Base-by-base conservation (phyloP, 352 stramenopile genomes). In the Phytopythium litorale region DNA sequence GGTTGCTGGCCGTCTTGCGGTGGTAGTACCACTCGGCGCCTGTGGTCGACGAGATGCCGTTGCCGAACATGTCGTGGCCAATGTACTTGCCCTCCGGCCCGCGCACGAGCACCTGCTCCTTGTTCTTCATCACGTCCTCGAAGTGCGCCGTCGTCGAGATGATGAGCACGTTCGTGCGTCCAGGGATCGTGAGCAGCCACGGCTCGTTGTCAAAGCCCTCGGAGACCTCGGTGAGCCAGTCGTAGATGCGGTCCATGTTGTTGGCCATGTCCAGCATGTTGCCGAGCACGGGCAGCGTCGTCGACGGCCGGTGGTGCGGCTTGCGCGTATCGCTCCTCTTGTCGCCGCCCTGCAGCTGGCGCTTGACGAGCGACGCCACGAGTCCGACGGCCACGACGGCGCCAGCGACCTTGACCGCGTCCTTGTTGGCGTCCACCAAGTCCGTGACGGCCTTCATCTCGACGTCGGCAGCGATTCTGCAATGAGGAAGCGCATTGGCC, bases 11-110 rank as follows among this genome's bases (percentile, higher is more conserved):
- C 21, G 65, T 65, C 58, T 68, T 76, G 53, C 76, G 71, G 60
- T 89, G 78, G 46, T 66, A 52, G 35, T 68, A 59, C 79, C 79
- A 87, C n/a, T 37, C 45, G 35, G 48, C 45, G n/a, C 72, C 68
- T 7, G 60, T 42, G 18, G 57, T 55, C 42, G 81, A 78, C 42
- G 81, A 78, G 50, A 70, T 60, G 48, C 64, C 64, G 23, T 67
- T 51, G 52, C 64, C 64, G 18, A 70, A 51, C 35, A 70, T 43
- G 43, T 70, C 64, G 43, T 62, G 18, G 32, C 57, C 25, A 13
- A 56, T 62, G 28, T 70, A 52, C 19, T 28, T 16, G 37, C 25
- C 42, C 46, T 51, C 46, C 7, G 33, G 23, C 4, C 59, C 59
- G 25, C 51, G 50, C 48, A 52, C 13, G 33, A 71, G 64, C 0